phyloP scores from a whole-genome alignment of 2,329 filamentous ascomycete genomes.

The Epichloe glyceriae region DNA sequence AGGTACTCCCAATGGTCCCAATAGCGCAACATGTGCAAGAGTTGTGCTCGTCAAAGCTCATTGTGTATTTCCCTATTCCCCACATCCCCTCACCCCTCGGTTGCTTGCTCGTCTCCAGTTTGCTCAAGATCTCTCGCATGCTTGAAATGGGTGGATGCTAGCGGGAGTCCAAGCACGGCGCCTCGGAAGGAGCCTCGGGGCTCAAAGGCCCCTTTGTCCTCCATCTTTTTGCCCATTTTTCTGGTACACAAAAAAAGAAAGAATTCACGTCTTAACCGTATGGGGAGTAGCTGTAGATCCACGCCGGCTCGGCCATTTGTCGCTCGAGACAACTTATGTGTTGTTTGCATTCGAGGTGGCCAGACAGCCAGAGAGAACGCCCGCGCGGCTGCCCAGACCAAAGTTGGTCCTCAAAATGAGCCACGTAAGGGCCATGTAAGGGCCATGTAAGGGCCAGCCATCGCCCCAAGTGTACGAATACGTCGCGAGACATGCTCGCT shows the following conservation, averaged over 20 bases:
- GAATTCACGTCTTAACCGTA: slow-evolving; percentile 3
- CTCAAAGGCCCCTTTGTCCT: background rate
- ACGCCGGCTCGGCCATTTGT: slow-evolving; percentile 3
- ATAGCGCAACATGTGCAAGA: background rate
- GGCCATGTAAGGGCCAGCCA: background rate
- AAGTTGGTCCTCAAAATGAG: background rate
- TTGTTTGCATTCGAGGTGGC: background rate
- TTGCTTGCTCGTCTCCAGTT: background rate
- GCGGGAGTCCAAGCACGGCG: slow-evolving; percentile 12
- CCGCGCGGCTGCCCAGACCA: too few species aligned
- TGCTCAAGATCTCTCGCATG: background rate
- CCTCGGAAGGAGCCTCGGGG: slow-evolving; percentile 13
- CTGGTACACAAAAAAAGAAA: background rate
- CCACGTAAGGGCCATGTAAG: too few species aligned
- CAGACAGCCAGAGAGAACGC: background rate
- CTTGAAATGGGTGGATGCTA: slow-evolving; percentile 9
- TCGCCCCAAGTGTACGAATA: background rate
- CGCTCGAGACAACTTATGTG: background rate
- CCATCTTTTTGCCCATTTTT: slow-evolving; percentile 2
- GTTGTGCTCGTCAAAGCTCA: slow-evolving; percentile 3
- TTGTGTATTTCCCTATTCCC: background rate
- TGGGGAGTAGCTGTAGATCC: slow-evolving; percentile 4
- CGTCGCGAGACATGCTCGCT: background rate
- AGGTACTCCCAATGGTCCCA: background rate
- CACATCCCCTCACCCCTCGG: background rate